Evolutionary conservation across 1,284 basidiomycete genomes (phyloP).

Genomic region (Pseudozyma flocculosa): DNA sequence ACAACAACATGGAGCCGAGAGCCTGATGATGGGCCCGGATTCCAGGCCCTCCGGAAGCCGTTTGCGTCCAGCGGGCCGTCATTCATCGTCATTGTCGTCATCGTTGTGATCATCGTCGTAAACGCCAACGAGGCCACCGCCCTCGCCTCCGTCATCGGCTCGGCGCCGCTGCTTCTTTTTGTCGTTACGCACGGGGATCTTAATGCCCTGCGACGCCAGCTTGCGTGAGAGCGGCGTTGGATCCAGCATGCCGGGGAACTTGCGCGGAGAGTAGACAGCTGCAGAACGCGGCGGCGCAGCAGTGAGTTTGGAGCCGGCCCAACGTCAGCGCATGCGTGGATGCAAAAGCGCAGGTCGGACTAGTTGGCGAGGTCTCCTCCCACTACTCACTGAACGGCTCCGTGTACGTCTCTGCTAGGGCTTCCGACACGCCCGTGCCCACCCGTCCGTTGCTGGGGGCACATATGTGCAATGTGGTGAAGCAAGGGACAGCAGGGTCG

Average conservation of each 20-base stretch:
- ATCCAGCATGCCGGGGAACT: slow-evolving; percentile 50
- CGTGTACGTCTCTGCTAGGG: slow-evolving; percentile 48
- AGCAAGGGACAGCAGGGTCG: not conserved
- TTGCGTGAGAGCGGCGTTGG: slow-evolving; percentile 49
- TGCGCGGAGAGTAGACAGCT: slow-evolving; percentile 46
- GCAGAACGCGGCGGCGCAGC: too few relatives aligned
- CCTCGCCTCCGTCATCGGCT: slow-evolving; percentile 13
- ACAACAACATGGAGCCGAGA: too few relatives aligned
- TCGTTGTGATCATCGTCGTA: slow-evolving; percentile 33
- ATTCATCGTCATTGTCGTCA: slow-evolving; percentile 12
- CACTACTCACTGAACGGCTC: slow-evolving; percentile 37
- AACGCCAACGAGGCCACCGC: too few relatives aligned
- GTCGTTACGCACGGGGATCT: slow-evolving; percentile 49
- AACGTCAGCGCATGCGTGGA: too few relatives aligned
- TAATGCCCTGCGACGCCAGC: slow-evolving; percentile 49
- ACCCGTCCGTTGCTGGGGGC: slow-evolving; percentile 40
- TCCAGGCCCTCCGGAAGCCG: too few relatives aligned
- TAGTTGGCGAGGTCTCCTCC: not conserved
- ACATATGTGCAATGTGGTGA: too few relatives aligned
- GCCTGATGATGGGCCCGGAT: too few relatives aligned
- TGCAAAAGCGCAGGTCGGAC: not conserved
- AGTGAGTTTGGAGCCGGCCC: too few relatives aligned
- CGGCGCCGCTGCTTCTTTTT: slow-evolving; percentile 43
- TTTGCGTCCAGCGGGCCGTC: too few relatives aligned
- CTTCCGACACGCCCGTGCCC: slow-evolving; percentile 37